Conservation (phyloP, 768 basidiomycete species). For the Lenzites betulinus region DNA sequence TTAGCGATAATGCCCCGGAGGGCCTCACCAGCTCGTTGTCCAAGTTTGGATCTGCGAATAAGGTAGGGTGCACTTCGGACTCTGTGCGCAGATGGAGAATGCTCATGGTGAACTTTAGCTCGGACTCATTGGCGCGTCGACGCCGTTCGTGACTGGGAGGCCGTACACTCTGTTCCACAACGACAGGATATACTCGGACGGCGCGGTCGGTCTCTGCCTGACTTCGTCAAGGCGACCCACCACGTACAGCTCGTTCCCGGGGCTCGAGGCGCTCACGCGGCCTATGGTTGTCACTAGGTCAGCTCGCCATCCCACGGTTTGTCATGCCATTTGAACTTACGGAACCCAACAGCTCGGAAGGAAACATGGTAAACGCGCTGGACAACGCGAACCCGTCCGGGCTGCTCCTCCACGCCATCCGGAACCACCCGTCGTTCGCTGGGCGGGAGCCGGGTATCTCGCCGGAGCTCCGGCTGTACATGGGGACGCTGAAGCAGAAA, state of each 20-base stretch:
- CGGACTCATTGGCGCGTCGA: constrained; percentile 70
- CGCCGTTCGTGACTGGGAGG: constrained; percentile 77
- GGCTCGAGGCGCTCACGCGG: constrained; percentile 43
- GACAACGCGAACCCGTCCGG: constrained; percentile 60
- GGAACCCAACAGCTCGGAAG: constrained; percentile 55
- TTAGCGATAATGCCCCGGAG: constrained; percentile 60
- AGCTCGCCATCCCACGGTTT: not conserved
- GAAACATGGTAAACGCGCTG: constrained; percentile 68
- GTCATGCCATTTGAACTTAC: too few species aligned
- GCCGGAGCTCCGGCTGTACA: constrained; percentile 60
- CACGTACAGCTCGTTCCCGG: constrained; percentile 37
- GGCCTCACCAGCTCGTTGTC: constrained; percentile 50
- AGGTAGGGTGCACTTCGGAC: constrained; percentile 62
- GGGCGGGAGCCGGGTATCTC: constrained; percentile 30
- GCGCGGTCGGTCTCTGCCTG: constrained; percentile 63
- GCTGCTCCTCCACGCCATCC: constrained; percentile 57
- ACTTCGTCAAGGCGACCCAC: constrained; percentile 13
- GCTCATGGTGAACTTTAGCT: too few species aligned
- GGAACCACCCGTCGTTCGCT: constrained; percentile 21
- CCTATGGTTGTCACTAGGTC: constrained; percentile 60
- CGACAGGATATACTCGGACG: constrained; percentile 53
- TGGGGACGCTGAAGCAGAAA: constrained; percentile 43
- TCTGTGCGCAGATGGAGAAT: too few species aligned
- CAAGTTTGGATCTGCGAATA: constrained; percentile 46
- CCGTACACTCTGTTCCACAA: constrained; percentile 70